Evolutionary conservation across 1,284 basidiomycete species (phyloP).

Genomic region (Ceratobasidium sp.): DNA sequence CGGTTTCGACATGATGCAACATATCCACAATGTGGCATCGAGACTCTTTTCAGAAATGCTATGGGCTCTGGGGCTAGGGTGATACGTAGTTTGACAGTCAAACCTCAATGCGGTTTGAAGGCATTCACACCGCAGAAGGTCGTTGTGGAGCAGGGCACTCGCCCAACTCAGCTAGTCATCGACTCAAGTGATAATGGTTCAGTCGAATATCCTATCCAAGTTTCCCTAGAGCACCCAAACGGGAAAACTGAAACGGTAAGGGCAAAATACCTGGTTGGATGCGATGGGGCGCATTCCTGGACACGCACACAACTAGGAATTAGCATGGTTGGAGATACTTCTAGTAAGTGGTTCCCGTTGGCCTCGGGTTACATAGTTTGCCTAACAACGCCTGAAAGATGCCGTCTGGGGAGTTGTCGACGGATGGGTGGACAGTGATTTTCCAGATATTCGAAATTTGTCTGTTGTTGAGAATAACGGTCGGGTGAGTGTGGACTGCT

Average conservation of each 20-base stretch:
- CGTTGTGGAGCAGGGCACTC: constrained; percentile 19
- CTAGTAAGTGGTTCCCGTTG: constrained; percentile 25
- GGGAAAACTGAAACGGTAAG: background rate
- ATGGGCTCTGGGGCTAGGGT: constrained; percentile 9
- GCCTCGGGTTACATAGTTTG: background rate
- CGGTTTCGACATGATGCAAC: background rate
- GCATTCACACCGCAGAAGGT: background rate
- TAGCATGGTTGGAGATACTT: constrained; percentile 27
- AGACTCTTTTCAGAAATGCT: constrained; percentile 13
- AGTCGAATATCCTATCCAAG: background rate
- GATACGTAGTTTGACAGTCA: background rate
- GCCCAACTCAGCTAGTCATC: background rate
- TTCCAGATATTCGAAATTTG: constrained; percentile 26
- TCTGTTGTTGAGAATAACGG: constrained; percentile 36
- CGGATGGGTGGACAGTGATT: constrained; percentile 5
- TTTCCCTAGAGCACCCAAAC: background rate
- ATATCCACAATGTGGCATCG: background rate
- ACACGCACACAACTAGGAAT: constrained; percentile 17
- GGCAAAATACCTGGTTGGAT: constrained; percentile 37
- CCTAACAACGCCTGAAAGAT: background rate
- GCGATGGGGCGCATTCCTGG: constrained; percentile 43
- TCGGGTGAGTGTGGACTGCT: constrained; percentile 3
- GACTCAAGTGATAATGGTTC: constrained; percentile 53
- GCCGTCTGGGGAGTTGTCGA: constrained; percentile 24
- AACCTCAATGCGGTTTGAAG: background rate